Base-by-base conservation (phyloP, 148 eudicot species). In the Rhododendron vialii region DNA sequence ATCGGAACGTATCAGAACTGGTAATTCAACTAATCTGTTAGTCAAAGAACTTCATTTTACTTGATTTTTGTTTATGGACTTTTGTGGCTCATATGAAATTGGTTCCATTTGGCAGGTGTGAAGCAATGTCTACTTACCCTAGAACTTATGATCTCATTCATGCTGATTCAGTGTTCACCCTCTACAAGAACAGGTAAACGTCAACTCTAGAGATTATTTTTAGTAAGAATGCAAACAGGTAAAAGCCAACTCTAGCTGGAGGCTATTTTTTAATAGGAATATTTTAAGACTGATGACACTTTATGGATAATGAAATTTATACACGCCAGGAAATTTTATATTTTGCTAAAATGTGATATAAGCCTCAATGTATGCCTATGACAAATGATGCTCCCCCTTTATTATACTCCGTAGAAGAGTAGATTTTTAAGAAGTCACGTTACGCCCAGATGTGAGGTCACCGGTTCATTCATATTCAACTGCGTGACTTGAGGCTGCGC, bases 81-180 rank as follows among this genome's bases (percentile, higher is more conserved):
- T 3, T 65, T 43, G 85, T 67, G 85, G n/a, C 30, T 82, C 15
- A 47, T 69, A 15, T n/a, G 61, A 59, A 51, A 50, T 8, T 59
- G 51, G 43, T 63, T 84, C 82, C 47, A 35, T 18, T 63, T 92
- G 33, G 33, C 59, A 95, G 96, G 98, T 93, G 98, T 85, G 95
- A 95, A 90, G 98, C 96, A 3, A 94, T 95, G 94, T 95, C 98
- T n/a, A 95, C 96, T 55, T 95, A 95, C 82, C 98, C 98, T 47
- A 91, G 98, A 85, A 94, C 98, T 0, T 95, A 95, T 41, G 98
- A 95, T 73, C 92, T 95, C 48, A 91, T 95, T 41, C 98, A 95
- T 82, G 94, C 94, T 14, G 93, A 93, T 91, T 91, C 94, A 8
- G 33, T 95, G 7, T 95, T 94, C 84, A 92, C 94, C 7, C 90